Evolutionary conservation across 2,329 filamentous ascomycete species (phyloP).

Genomic region (Penicillium sclerotigenum): DNA sequence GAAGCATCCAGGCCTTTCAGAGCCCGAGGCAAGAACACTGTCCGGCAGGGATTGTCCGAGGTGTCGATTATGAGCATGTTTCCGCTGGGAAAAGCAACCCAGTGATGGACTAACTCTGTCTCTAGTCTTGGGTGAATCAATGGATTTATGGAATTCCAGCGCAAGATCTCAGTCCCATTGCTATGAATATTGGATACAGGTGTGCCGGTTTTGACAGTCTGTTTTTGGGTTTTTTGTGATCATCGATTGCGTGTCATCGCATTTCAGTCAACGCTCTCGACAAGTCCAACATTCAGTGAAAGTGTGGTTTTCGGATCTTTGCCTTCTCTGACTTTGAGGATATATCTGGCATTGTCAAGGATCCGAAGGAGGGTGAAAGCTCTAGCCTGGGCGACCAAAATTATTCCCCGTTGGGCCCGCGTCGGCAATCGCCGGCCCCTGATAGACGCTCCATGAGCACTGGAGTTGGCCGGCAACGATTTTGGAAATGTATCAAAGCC

Average conservation of each 20-base stretch:
- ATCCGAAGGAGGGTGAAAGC: constrained; percentile 3
- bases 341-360: constrained; percentile 17
- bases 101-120: constrained; percentile 30
- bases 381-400: neutral
- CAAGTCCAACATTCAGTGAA: constrained; percentile 29
- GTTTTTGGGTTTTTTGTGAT: neutral
- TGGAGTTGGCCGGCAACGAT: neutral
- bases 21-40: constrained; percentile 27
- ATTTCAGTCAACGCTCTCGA: constrained; percentile 22
- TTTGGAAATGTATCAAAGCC: neutral
- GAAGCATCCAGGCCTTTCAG: constrained; percentile 16
- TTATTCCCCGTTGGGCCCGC: constrained; percentile 4
- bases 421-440: constrained; percentile 11
- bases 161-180: neutral
- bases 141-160: constrained; percentile 6
- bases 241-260: constrained; percentile 13
- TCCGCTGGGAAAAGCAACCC: constrained; percentile 30
- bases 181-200: neutral
- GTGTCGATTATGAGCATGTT: constrained; percentile 30
- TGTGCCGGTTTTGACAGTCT: neutral
- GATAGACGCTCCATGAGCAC: neutral
- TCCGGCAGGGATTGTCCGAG: constrained; percentile 30
- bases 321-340: constrained; percentile 9
- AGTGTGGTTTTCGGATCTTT: constrained; percentile 14
- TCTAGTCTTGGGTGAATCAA: constrained; percentile 13